Conservation (phyloP, 2,329 filamentous ascomycete species). For the Teratosphaeria zuluensis region DNA sequence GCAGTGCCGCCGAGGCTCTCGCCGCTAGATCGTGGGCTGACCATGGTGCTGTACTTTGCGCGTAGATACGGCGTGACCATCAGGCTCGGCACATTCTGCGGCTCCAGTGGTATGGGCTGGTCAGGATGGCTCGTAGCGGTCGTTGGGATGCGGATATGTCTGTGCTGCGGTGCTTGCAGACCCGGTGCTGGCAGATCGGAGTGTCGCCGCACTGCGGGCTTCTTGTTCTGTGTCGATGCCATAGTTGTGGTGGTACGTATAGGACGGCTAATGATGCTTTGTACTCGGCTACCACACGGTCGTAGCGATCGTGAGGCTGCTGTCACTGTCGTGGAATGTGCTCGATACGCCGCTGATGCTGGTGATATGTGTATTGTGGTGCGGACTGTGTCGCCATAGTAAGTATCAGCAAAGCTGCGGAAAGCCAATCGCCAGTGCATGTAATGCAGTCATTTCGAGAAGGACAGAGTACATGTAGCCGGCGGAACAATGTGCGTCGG, state of each 20-base stretch:
- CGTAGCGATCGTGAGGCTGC: neutral
- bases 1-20: conserved; percentile 16
- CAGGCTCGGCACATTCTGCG: conserved; percentile 19
- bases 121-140: conserved; percentile 36
- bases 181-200: neutral
- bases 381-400: neutral
- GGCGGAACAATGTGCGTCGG: too few relatives aligned
- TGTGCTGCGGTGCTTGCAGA: conserved; percentile 13
- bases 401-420: neutral
- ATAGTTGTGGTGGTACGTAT: neutral
- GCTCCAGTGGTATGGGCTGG: conserved; percentile 38
- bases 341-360: neutral
- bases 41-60: conserved; percentile 19
- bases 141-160: conserved; percentile 30
- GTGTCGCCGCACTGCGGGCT: neutral
- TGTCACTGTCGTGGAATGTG: neutral
- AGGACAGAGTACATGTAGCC: neutral
- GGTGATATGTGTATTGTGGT: neutral
- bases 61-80: conserved; percentile 14
- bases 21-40: conserved; percentile 21
- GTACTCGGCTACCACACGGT: neutral
- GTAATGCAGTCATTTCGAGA: neutral
- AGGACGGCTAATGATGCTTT: neutral
- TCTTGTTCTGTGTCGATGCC: neutral
- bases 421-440: neutral